Base-by-base conservation (phyloP, 345 rosid species). In the Kandelia obovata region DNA sequence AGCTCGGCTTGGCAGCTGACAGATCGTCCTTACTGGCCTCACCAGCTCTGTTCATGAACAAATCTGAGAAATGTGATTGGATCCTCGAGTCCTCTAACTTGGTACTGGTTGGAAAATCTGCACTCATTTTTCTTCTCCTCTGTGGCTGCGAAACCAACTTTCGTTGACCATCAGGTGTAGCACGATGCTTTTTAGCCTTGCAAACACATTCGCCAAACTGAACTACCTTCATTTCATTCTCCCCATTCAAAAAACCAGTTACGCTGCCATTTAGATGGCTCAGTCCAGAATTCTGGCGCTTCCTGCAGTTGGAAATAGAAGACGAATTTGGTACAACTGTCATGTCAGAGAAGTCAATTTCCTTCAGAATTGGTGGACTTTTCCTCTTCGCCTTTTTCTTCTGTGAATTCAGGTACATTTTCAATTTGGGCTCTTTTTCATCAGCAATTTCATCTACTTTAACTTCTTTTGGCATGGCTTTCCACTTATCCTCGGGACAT, bases 341-440 rank as follows among this genome's bases (percentile, higher is more conserved):
- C 35, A 37, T 26, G 5, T 64, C 62, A 61, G 67, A 61, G 37
- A 63, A 58, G 53, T 65, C 65, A 51, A 72, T 65, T 70, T 78
- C 78, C 66, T 77, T 61, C 65, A 64, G 15, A 47, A 68, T 52
- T 11, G 55, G 61, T 6, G 49, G 21, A 60, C 49, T 59, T 53
- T 71, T 79, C 68, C 71, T 66, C 76, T 78, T 82, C 17, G 35
- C 53, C 73, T 73, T 81, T 37, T 57, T 61, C 62, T 61, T 77
- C 69, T 75, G 75, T 16, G 61, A 73, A 73, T 62, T 70, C 62
- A 51, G 25, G 30, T 73, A 61, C 72, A 68, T 43, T 67, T 71
- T 76, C 47, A 69, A 64, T 56, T 66, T 74, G 27, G 55, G 75
- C 68, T 77, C 75, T 17, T 67, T 52, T 46, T 66, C 71, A 26